Evolutionary conservation across 495 filamentous ascomycete species (phyloP), one percentile per base, ranked within the genome.

Genomic region (Annulohypoxylon nitens): DNA sequence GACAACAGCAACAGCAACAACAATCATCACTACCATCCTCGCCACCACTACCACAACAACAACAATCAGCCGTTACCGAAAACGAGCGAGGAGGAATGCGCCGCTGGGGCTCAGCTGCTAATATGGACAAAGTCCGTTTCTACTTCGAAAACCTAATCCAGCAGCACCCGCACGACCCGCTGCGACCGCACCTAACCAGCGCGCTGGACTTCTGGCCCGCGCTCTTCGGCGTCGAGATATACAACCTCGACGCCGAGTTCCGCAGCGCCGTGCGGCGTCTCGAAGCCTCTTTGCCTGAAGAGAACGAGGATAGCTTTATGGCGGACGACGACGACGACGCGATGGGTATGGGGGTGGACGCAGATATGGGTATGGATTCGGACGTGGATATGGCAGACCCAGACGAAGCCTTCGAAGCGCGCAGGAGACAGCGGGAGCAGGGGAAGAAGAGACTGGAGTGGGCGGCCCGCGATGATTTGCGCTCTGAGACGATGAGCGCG

Each of bases 191-290:
- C 10, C 60, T 66, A 5, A 74, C 78, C 34, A 77, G 68, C 61
- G 80, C 80, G 10, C 41, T 85, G 33, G 80, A 84, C 55, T 85
- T 85, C 63, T 81, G 80, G 61, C 77, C 79, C 12, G 79, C 79
- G 36, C 68, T 85, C 25, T 84, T 82, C 55, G 76, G 76, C 50
- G 64, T 76, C 54, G 83, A 86, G 75, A 74, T 83, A 65, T 80
- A 84, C 45, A 77, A 68, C 48, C 70, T 81, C 6, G 72, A 80
- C 61, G 72, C 69, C 18, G 77, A 79, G 61, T 71, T 79, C 26
- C 54, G 50, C 23, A 10, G 41, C 26, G 76, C 70, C 0, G 14
- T 78, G 50, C 65, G 64, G 20, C 55, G 48, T 0, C 23, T 78
- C 6, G 53, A 58, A 0, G 12, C 26, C 4, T 69, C 70, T 4